A percentile compares a stretch with the other conserved stretches of the same genome.
phyloP scores from a whole-genome alignment of 1,284 basidiomycete species.

The Ganoderma meredithae region DNA sequence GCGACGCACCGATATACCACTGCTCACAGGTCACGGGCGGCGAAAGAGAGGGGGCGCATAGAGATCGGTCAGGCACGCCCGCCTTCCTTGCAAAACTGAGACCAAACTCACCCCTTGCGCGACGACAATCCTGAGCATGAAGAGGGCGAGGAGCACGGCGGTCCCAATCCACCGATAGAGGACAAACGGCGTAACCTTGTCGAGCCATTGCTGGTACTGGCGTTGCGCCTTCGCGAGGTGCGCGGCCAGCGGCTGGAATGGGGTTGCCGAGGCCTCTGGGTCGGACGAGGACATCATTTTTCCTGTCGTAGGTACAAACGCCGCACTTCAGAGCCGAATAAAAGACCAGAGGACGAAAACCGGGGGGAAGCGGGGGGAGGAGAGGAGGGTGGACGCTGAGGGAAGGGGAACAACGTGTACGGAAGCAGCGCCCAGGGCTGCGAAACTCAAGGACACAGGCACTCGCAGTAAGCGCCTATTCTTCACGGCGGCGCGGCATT shows the following conservation, averaged over 20 bases:
- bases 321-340: constrained; percentile 1
- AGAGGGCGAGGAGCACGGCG: constrained; percentile 75
- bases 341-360: constrained; percentile 6
- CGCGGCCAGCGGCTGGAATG: constrained; percentile 58
- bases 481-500: not conserved
- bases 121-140: constrained; percentile 88
- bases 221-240: constrained; percentile 62
- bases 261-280: constrained; percentile 51
- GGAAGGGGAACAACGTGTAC: constrained; percentile 15
- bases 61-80: constrained; percentile 1
- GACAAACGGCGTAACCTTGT: constrained; percentile 91
- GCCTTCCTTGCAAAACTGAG: not conserved
- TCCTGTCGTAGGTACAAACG: constrained; percentile 38
- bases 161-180: constrained; percentile 92
- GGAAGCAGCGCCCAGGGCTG: not conserved
- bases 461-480: not conserved
- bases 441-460: not conserved
- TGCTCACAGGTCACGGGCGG: constrained; percentile 39
- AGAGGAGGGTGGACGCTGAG: not conserved
- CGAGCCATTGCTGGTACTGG: constrained; percentile 85
- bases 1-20: constrained; percentile 89
- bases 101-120: constrained; percentile 83
- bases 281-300: constrained; percentile 47
- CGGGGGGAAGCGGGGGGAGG: constrained; percentile 7
- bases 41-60: not conserved